phyloP scores from a whole-genome alignment of 2,329 filamentous ascomycete genomes.

The Metarhizium brunneum region DNA sequence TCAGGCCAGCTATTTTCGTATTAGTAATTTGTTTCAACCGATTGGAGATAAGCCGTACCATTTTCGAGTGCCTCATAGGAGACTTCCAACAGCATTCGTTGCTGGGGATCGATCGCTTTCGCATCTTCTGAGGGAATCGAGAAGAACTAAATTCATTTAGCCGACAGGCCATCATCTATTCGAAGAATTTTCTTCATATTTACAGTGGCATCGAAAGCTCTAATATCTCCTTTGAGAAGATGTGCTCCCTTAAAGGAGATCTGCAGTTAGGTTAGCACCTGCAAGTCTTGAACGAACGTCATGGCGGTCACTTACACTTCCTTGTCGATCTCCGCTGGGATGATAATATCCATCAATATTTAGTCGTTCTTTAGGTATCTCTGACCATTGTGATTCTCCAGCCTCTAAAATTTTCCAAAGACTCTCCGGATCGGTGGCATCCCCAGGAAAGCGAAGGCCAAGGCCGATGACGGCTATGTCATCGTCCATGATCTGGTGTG shows the following conservation, averaged over 20 bases:
- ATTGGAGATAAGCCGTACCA: slow-evolving; percentile 20
- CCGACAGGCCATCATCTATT: background rate
- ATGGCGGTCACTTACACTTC: slow-evolving; percentile 28
- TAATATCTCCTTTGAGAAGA: slow-evolving; percentile 37
- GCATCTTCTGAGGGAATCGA: slow-evolving; percentile 39
- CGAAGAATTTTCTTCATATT: slow-evolving; percentile 10
- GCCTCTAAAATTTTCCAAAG: slow-evolving; percentile 40
- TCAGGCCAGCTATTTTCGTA: slow-evolving; percentile 30
- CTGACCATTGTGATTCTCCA: slow-evolving; percentile 37
- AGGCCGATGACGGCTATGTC: slow-evolving; percentile 44
- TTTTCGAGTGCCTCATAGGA: slow-evolving; percentile 43
- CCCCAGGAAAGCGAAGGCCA: slow-evolving; percentile 41
- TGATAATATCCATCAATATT: slow-evolving; percentile 46
- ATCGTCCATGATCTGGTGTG: slow-evolving; percentile 13
- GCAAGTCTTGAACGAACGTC: background rate
- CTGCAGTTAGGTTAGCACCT: slow-evolving; percentile 16
- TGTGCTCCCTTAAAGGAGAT: slow-evolving; percentile 40
- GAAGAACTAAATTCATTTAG: slow-evolving; percentile 33
- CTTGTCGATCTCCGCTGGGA: slow-evolving; percentile 38
- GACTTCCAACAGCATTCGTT: slow-evolving; percentile 40
- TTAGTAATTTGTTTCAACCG: background rate
- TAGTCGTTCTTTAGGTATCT: slow-evolving; percentile 38
- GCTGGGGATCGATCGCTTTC: slow-evolving; percentile 43
- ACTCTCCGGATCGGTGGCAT: slow-evolving; percentile 31
- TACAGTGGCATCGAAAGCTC: slow-evolving; percentile 40